A percentile compares a stretch with the other conserved stretches of the same genome.
These are phyloP conservation scores for Brettanomyces nanus DNA, from an alignment of 805 yeast species.

Conservation along the genomic window DNA sequence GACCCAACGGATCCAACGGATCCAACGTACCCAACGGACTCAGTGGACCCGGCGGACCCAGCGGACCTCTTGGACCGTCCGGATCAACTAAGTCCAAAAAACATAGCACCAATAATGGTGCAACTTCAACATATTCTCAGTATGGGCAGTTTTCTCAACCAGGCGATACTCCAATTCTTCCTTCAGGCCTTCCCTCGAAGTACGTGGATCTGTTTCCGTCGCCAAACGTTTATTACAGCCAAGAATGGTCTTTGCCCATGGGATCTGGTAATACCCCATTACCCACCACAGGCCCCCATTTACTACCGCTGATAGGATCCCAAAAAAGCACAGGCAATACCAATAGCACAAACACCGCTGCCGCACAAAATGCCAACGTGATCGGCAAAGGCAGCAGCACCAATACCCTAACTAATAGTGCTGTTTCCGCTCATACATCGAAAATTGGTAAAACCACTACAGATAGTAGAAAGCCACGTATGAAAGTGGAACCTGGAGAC, in stretches of 20 bases:
- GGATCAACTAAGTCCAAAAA: no score
- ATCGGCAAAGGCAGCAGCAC: neutral
- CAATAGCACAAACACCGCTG: no score
- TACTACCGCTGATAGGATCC: slow-evolving; percentile 11
- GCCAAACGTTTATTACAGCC: slow-evolving; percentile 66
- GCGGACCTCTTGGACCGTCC: no score
- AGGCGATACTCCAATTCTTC: slow-evolving; percentile 59
- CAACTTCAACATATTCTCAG: neutral
- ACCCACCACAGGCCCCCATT: slow-evolving; percentile 24
- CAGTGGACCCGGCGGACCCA: no score
- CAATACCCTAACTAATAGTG: neutral
- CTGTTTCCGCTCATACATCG: neutral
- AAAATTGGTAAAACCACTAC: no score
- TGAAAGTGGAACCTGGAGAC: no score
- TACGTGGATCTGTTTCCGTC: slow-evolving; percentile 74
- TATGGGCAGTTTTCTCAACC: slow-evolving; percentile 2
- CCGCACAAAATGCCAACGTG: no score
- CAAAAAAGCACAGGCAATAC: neutral
- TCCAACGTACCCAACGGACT: no score
- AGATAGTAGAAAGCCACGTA: no score
- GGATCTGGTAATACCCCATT: slow-evolving; percentile 36
- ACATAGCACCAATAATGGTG: neutral
- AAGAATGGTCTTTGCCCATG: slow-evolving; percentile 44
- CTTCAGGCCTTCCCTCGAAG: slow-evolving; percentile 60
- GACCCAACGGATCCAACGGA: no score